Conservation (phyloP, 1,139 yeast genomes). For the Candida sanyaensis region DNA sequence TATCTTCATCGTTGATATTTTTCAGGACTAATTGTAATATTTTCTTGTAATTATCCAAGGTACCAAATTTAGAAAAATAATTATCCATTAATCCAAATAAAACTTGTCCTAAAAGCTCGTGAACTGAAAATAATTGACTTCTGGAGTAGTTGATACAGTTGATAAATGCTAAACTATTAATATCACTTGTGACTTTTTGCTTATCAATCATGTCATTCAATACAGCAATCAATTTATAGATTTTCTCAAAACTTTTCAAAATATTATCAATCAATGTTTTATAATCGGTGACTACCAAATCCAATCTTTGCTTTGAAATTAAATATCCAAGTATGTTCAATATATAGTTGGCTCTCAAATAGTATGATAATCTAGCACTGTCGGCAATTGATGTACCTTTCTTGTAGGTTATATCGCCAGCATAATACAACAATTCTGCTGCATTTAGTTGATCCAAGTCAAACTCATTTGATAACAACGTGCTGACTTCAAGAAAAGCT, state of each 20-base stretch:
- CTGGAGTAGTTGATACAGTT: constrained; percentile 61
- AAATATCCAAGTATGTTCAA: constrained; percentile 68
- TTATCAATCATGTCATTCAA: constrained; percentile 69
- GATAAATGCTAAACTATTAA: constrained; percentile 49
- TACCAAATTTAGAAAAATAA: constrained; percentile 32
- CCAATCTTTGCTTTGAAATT: constrained; percentile 34
- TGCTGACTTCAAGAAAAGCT: constrained; percentile 51
- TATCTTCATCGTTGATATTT: constrained; percentile 57
- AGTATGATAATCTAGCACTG: constrained; percentile 71
- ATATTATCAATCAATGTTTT: constrained; percentile 36
- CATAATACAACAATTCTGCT: constrained; percentile 39
- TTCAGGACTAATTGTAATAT: constrained; percentile 33
- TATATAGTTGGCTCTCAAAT: constrained; percentile 68
- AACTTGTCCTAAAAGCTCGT: constrained; percentile 71
- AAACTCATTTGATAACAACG: constrained; percentile 53
- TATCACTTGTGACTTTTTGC: constrained; percentile 48
- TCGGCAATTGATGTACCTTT: constrained; percentile 62
- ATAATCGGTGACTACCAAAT: constrained; percentile 19
- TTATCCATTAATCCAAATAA: constrained; percentile 50
- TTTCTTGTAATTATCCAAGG: constrained; percentile 34
- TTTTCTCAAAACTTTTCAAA: constrained; percentile 53
- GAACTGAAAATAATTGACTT: constrained; percentile 62
- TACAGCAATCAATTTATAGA: constrained; percentile 55
- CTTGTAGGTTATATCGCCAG: constrained; percentile 42
- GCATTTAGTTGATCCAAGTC: constrained; percentile 38